Conservation (phyloP, 306 rosid species). For the Sophora flavescens region DNA sequence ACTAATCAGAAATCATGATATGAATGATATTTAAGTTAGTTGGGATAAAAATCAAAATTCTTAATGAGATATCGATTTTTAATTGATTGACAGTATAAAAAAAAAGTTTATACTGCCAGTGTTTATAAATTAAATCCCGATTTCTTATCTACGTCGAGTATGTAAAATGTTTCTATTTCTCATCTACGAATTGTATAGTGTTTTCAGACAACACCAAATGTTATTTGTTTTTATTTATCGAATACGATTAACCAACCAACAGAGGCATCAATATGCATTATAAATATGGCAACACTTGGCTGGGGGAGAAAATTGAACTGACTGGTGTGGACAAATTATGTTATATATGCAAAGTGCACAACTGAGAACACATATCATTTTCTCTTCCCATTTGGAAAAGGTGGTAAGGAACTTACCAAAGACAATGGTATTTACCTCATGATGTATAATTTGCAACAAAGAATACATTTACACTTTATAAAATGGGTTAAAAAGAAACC, state of each 20-base stretch:
- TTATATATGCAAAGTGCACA: conserved; percentile 37
- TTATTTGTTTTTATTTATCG: background rate
- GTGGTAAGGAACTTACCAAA: conserved; percentile 41
- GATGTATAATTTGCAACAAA: conserved; percentile 59
- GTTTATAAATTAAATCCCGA: no score
- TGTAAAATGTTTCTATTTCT: no score
- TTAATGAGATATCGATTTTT: no score
- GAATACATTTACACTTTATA: conserved; percentile 58
- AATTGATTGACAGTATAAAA: no score
- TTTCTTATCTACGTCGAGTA: no score
- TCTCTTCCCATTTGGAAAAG: conserved; percentile 28
- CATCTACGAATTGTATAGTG: background rate
- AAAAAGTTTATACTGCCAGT: no score
- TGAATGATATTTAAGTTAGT: no score
- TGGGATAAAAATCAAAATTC: no score
- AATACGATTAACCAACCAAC: background rate
- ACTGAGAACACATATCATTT: conserved; percentile 23
- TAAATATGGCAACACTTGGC: conserved; percentile 2
- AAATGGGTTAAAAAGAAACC: conserved; percentile 29
- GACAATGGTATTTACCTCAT: conserved; percentile 55
- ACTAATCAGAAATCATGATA: no score
- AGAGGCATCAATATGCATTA: background rate
- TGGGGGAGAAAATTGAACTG: background rate
- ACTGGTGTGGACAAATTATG: conserved; percentile 8
- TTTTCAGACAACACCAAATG: background rate